Evolutionary conservation across 371 early-diverging fungal species (phyloP).

Genomic region (Batrachochytrium dendrobatidis): DNA sequence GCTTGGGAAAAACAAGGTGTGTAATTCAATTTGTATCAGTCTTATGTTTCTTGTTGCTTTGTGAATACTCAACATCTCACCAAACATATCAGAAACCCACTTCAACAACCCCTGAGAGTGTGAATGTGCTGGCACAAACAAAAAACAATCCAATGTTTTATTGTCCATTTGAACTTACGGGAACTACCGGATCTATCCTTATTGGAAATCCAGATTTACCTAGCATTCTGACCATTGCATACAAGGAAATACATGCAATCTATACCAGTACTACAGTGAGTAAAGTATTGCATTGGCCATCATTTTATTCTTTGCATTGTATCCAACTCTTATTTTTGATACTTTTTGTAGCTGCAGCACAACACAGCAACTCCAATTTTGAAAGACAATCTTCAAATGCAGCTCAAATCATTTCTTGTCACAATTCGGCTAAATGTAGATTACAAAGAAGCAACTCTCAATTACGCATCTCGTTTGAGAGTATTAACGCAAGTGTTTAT

Average conservation of each 20-base stretch:
- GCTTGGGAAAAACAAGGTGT: not conserved
- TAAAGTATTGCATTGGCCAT: not conserved
- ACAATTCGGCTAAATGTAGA: conserved; percentile 61
- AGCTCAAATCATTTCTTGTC: too few species aligned
- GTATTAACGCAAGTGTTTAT: conserved; percentile 10
- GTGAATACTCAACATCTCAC: not conserved
- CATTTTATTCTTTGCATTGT: too few species aligned
- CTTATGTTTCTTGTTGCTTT: not conserved
- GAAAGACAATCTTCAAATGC: too few species aligned
- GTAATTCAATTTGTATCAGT: not conserved
- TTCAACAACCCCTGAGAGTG: conserved; percentile 50
- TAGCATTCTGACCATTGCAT: conserved; percentile 54
- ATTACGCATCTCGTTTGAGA: conserved; percentile 32
- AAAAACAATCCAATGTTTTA: not conserved
- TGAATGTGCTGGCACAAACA: not conserved
- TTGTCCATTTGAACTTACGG: conserved; percentile 52
- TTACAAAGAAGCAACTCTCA: conserved; percentile 43
- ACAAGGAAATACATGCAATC: conserved; percentile 54
- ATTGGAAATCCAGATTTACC: conserved; percentile 69
- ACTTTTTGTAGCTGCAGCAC: not conserved
- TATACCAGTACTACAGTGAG: conserved; percentile 48
- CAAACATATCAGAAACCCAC: conserved; percentile 36
- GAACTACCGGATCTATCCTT: conserved; percentile 61
- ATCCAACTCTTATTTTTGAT: too few species aligned
- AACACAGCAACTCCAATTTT: not conserved